These are phyloP conservation scores for Aspergillus indologenus DNA, from an alignment of 495 filamentous ascomycete species.

Conservation along the genomic window DNA sequence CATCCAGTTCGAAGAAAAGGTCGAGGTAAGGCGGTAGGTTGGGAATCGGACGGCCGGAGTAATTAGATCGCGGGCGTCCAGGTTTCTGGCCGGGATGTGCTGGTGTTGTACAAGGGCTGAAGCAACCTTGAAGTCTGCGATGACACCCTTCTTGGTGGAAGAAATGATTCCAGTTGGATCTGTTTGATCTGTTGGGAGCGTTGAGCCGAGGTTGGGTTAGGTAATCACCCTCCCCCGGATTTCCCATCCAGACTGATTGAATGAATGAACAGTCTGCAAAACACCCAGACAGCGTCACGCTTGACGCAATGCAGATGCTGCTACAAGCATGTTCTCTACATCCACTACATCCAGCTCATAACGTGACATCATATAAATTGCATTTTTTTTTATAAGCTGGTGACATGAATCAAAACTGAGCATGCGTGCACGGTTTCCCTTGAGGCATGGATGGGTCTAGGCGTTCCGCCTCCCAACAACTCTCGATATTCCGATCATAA, in stretches of 20 bases:
- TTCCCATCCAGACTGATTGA: background rate
- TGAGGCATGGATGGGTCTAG: no score
- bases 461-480: conserved; percentile 1
- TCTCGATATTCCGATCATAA: conserved; percentile 13
- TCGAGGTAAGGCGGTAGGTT: no score
- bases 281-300: background rate
- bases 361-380: background rate
- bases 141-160: background rate
- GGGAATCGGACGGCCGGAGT: no score
- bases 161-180: background rate
- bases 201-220: background rate
- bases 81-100: background rate
- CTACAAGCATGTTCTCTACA: background rate
- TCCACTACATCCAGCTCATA: no score
- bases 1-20: no score
- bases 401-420: background rate
- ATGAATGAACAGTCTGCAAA: background rate
- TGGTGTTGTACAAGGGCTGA: background rate
- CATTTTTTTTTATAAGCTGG: background rate
- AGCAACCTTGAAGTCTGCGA: no score
- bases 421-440: background rate
- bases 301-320: no score
- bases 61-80: no score
- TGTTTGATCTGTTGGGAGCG: background rate
- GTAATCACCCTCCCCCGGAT: background rate